Evolutionary conservation across 2,329 filamentous ascomycete species (phyloP).

Genomic region (Sporothrix protearum): DNA sequence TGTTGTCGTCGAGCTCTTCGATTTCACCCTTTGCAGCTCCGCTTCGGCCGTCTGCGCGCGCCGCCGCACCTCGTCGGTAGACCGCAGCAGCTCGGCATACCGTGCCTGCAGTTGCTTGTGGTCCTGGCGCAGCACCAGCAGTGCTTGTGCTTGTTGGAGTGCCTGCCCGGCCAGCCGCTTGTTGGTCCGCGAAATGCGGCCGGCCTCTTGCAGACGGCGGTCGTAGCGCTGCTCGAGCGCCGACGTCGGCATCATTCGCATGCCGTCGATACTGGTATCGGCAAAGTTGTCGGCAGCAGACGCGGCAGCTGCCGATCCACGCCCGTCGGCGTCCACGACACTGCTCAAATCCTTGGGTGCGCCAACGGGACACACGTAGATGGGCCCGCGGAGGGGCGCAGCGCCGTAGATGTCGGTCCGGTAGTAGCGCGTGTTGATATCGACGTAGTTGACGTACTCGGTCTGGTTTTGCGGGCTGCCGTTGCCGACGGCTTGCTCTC

Average conservation of each 20-base stretch:
- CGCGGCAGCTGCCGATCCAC: slow-evolving; percentile 45
- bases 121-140: slow-evolving; percentile 19
- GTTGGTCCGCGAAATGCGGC: slow-evolving; percentile 19
- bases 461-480: not conserved
- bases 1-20: too few relatives aligned
- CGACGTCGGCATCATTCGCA: slow-evolving; percentile 32
- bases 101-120: slow-evolving; percentile 20
- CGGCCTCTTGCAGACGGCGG: slow-evolving; percentile 21
- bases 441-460: slow-evolving; percentile 42
- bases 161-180: slow-evolving; percentile 12
- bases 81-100: slow-evolving; percentile 17
- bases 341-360: slow-evolving; percentile 31
- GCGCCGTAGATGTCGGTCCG: slow-evolving; percentile 36
- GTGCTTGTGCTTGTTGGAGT: slow-evolving; percentile 4
- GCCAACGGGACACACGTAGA: slow-evolving; percentile 46
- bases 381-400: not conserved
- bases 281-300: slow-evolving; percentile 25
- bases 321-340: not conserved
- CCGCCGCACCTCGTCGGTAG: slow-evolving; percentile 18
- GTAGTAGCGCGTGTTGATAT: slow-evolving; percentile 52
- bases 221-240: slow-evolving; percentile 35
- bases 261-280: not conserved
- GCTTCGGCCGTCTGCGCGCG: not conserved
- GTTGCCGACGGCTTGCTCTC: slow-evolving; percentile 35
- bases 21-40: not conserved